Percentiles rank a stretch among this genome's conserved stretches.
These are phyloP conservation scores for Dioszegia aurantiaca DNA, from an alignment of 768 basidiomycete species.

Conservation along the genomic window DNA sequence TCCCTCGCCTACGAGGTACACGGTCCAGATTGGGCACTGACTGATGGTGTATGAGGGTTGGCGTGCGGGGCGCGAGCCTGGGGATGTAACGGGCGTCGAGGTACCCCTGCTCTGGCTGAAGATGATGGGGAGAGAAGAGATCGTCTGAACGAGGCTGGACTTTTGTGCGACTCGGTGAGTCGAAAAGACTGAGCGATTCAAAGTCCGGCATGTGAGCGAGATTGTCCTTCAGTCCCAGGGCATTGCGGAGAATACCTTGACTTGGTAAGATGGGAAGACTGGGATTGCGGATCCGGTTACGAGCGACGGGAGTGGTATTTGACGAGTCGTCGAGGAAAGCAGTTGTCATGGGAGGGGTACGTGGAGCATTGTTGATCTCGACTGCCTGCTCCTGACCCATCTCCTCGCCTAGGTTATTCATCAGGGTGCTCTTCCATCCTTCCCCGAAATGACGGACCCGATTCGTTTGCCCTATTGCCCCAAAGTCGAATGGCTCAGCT, in stretches of 20 bases:
- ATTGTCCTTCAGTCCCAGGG: not conserved
- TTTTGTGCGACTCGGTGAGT: not conserved
- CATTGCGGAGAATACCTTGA: slow-evolving; percentile 10
- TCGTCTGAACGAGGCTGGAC: no score
- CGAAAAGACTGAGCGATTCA: not conserved
- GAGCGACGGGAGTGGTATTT: not conserved
- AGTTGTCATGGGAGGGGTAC: not conserved
- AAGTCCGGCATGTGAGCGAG: not conserved
- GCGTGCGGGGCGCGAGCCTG: not conserved
- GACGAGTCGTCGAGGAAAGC: not conserved
- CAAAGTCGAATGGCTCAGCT: not conserved
- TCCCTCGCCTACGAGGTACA: not conserved
- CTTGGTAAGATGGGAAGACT: slow-evolving; percentile 26
- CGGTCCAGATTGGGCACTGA: slow-evolving; percentile 7
- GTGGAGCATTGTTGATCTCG: not conserved
- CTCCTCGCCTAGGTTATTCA: not conserved
- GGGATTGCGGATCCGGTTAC: slow-evolving; percentile 17
- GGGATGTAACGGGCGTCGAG: not conserved
- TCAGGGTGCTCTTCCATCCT: slow-evolving; percentile 16
- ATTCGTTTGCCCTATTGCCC: not conserved
- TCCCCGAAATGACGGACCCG: slow-evolving; percentile 13
- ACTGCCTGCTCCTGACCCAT: not conserved
- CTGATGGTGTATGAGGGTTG: slow-evolving; percentile 4
- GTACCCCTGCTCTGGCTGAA: not conserved
- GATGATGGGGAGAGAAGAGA: not conserved